Conservation (phyloP, 345 rosid species). For the Sisymbrium irio region DNA sequence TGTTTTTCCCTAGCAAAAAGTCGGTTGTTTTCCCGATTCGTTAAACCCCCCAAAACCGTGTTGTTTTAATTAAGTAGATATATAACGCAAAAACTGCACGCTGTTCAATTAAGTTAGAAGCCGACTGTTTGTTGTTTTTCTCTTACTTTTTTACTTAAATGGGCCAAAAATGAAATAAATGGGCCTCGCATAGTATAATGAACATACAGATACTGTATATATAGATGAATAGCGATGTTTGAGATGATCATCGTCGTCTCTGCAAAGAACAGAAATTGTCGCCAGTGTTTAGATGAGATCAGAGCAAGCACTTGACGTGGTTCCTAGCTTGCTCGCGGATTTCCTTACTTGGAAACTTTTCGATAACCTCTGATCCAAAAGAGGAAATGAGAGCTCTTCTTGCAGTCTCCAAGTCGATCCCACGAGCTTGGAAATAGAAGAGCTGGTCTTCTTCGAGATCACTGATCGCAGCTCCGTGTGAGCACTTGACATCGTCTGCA, state of each 20-base stretch:
- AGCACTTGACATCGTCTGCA: slow-evolving; percentile 88
- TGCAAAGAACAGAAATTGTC: not conserved
- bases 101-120: not conserved
- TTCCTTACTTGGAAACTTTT: slow-evolving; percentile 45
- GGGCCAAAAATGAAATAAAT: not conserved
- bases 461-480: slow-evolving; percentile 95
- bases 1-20: not conserved
- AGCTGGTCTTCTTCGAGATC: slow-evolving; percentile 86
- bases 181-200: not conserved
- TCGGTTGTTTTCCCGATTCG: not conserved
- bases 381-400: slow-evolving; percentile 82
- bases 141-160: not conserved
- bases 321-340: slow-evolving; percentile 51
- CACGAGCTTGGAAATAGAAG: slow-evolving; percentile 89
- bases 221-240: not conserved
- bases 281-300: slow-evolving; percentile 13
- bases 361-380: slow-evolving; percentile 77
- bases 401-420: slow-evolving; percentile 69
- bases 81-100: not conserved
- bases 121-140: slow-evolving; percentile 9
- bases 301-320: slow-evolving; percentile 57
- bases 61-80: not conserved
- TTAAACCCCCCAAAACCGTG: not conserved
- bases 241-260: not conserved
- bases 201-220: not conserved